These are phyloP conservation scores for Piper betle DNA, from an alignment of 164 flowering plant genomes.

Conservation along the genomic window DNA sequence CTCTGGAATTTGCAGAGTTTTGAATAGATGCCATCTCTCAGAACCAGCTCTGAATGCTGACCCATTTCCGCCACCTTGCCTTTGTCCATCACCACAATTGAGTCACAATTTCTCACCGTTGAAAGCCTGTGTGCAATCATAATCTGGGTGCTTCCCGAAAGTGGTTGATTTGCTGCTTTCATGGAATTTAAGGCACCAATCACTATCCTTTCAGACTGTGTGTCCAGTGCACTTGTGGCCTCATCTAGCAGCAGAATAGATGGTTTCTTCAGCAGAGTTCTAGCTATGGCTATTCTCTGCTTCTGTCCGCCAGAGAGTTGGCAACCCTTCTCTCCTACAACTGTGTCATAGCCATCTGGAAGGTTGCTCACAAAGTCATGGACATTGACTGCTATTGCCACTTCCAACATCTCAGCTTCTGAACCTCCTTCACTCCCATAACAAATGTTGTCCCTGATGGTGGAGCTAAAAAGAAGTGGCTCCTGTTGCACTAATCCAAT, in stretches of 20 bases:
- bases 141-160: slow-evolving; percentile 31
- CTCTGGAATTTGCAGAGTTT: slow-evolving; percentile 37
- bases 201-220: slow-evolving; percentile 43
- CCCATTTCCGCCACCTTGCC: slow-evolving; percentile 61
- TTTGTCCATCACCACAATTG: slow-evolving; percentile 52
- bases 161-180: slow-evolving; percentile 6
- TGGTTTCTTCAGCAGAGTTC: slow-evolving; percentile 52
- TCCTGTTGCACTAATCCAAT: slow-evolving; percentile 67
- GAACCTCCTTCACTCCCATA: slow-evolving; percentile 48
- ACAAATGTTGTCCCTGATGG: slow-evolving; percentile 51
- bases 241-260: slow-evolving; percentile 50
- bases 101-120: slow-evolving; percentile 43
- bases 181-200: slow-evolving; percentile 32
- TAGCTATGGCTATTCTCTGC: slow-evolving; percentile 67
- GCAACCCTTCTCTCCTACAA: slow-evolving; percentile 60
- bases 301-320: slow-evolving; percentile 74
- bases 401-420: slow-evolving; percentile 46
- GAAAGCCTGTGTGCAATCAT: slow-evolving; percentile 67
- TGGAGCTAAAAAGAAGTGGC: slow-evolving; percentile 63
- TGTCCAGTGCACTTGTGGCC: slow-evolving; percentile 73
- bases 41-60: slow-evolving; percentile 28
- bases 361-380: slow-evolving; percentile 50
- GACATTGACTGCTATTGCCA: slow-evolving; percentile 36
- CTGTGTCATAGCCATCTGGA: slow-evolving; percentile 49
- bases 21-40: slow-evolving; percentile 38